Conservation (phyloP, 2,329 filamentous ascomycete species). For the Ophiostoma tasmaniense region DNA sequence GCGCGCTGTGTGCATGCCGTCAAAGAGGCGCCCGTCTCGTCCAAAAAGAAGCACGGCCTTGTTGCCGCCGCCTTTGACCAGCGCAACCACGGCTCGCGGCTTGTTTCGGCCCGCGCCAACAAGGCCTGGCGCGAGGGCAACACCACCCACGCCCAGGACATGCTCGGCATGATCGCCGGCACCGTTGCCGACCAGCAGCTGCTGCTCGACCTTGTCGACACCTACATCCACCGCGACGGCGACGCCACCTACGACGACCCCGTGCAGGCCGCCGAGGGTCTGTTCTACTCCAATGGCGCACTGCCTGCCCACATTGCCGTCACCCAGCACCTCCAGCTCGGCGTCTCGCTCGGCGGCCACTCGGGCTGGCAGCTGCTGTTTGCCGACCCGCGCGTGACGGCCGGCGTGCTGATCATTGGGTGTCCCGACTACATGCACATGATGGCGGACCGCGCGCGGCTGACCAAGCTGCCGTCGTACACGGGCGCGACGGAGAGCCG, state of each 20-base stretch:
- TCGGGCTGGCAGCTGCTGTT: conserved; percentile 77
- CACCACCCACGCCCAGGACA: conserved; percentile 75
- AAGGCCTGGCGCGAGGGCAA: conserved; percentile 74
- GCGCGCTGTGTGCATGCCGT: conserved; percentile 59
- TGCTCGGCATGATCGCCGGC: conserved; percentile 69
- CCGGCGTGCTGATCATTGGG: conserved; percentile 72
- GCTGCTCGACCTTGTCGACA: conserved; percentile 69
- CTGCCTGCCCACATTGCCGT: conserved; percentile 12
- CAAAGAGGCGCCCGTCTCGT: conserved; percentile 28
- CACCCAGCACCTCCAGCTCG: conserved; percentile 58
- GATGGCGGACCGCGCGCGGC: conserved; percentile 68
- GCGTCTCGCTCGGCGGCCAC: conserved; percentile 81
- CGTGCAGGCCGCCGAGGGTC: neutral
- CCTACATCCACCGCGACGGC: conserved; percentile 24
- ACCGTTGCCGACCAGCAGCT: conserved; percentile 67
- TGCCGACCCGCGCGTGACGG: conserved; percentile 67
- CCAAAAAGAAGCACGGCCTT: conserved; percentile 37
- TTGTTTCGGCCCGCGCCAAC: conserved; percentile 61
- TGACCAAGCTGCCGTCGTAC: conserved; percentile 58
- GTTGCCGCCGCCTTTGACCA: conserved; percentile 85
- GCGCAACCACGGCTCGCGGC: conserved; percentile 76
- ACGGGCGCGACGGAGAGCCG: conserved; percentile 48
- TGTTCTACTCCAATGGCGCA: conserved; percentile 1
- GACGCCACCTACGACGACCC: conserved; percentile 4
- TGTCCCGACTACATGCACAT: conserved; percentile 74